Evolutionary conservation across 169 alveolate species (phyloP), one percentile per base, ranked within the genome.

Genomic region (Plasmodium chabaudi): DNA sequence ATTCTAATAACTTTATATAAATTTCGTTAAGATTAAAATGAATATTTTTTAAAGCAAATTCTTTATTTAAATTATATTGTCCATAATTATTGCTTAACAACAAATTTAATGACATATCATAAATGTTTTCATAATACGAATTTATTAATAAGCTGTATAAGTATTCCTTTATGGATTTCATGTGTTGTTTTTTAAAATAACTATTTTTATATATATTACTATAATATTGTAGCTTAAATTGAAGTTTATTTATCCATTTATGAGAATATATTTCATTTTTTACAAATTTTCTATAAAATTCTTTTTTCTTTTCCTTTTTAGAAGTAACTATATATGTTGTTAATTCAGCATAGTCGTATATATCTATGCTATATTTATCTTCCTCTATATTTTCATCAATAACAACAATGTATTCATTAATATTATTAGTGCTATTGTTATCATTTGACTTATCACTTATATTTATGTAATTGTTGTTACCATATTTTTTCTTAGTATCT

Each of bases 251-350:
- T 34, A 70, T 63, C 91, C 91, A 86, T 21, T 60, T 68, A 55
- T 86, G 87, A 13, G 91, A 46, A 65, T 86, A 86, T 53, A 86
- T 86, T 86, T 86, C 87, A 63, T 86, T 86, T 34, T 69, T 86
- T 60, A 86, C 49, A 73, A 86, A 86, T 46, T 86, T 68, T 23
- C 68, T 42, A 47, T 86, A 86, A 73, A 69, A 86, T 59, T 68
- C 87, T 70, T 72, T 86, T 47, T 59, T 86, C 86, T 86, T 86
- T 70, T 86, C 91, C 46, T 86, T 64, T 51, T 86, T 86, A 13
- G 91, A 70, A 51, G 69, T 59, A 57, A 86, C 91, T 42, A 86
- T 71, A 21, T 86, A 86, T 19, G 91, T 59, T 13, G 86, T 59
- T 59, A 86, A 42, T n/a, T 86, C 91, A 17, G 70, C 86, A 44